Percentiles rank a stretch among this genome's conserved stretches.
Evolutionary conservation across 2,329 filamentous ascomycete genomes (phyloP).

Genomic region (Alternaria gaisen): DNA sequence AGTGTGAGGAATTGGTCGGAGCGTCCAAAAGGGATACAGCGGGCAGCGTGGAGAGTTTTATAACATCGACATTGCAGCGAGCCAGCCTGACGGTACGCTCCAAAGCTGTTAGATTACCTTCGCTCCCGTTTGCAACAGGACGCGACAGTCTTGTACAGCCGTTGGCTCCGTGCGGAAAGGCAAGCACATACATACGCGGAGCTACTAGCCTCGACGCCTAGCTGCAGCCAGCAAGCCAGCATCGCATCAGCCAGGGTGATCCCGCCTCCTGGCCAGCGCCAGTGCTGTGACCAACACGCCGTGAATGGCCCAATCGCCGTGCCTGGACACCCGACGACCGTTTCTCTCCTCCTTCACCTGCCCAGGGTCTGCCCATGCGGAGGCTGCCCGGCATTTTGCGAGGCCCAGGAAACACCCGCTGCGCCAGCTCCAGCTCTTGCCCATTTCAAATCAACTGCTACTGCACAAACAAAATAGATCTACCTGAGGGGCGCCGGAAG

Average conservation of each 20-base stretch:
- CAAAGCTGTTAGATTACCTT: slow-evolving; percentile 52
- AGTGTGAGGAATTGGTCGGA: slow-evolving; percentile 36
- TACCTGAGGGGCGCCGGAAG: slow-evolving; percentile 22
- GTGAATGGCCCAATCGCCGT: slow-evolving; percentile 38
- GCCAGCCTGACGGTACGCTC: slow-evolving; percentile 49
- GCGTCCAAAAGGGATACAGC: slow-evolving; percentile 41
- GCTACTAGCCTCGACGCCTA: slow-evolving; percentile 40
- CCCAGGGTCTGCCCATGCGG: slow-evolving; percentile 13
- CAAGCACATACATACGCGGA: slow-evolving; percentile 47
- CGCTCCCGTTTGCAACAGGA: slow-evolving; percentile 54
- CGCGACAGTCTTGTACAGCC: slow-evolving; percentile 52
- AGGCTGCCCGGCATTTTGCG: slow-evolving; percentile 22
- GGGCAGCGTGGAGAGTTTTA: slow-evolving; percentile 50
- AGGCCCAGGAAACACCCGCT: slow-evolving; percentile 33
- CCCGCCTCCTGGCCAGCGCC: slow-evolving; percentile 34
- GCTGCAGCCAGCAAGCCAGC: slow-evolving; percentile 25
- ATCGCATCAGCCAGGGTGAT: slow-evolving; percentile 35
- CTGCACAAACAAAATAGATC: slow-evolving; percentile 26
- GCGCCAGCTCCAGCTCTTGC: slow-evolving; percentile 21
- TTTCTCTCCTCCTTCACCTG: slow-evolving; percentile 13
- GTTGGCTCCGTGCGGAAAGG: slow-evolving; percentile 52
- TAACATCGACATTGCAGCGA: slow-evolving; percentile 47
- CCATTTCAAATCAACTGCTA: slow-evolving; percentile 25
- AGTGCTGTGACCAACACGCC: slow-evolving; percentile 26
- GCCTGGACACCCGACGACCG: slow-evolving; percentile 25